Evolutionary conservation across 2,329 filamentous ascomycete species (phyloP).

Genomic region (Venturia nashicola): DNA sequence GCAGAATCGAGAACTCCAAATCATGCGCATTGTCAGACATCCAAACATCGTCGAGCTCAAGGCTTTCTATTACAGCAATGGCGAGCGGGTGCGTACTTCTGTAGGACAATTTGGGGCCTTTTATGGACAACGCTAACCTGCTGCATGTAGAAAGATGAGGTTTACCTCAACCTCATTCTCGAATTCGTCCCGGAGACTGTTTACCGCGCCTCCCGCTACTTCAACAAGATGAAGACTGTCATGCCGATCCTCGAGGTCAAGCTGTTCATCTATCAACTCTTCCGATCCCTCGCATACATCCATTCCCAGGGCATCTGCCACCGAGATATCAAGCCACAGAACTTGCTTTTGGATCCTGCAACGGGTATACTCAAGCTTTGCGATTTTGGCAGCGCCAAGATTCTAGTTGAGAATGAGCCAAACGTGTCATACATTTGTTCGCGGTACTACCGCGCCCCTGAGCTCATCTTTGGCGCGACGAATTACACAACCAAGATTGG

Average conservation of each 20-base stretch:
- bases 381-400: conserved; percentile 98
- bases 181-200: conserved; percentile 98
- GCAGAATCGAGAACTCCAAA: conserved; percentile 96
- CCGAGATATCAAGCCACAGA: conserved; percentile 98
- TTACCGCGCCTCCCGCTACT: conserved; percentile 94
- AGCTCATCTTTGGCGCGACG: conserved; percentile 95
- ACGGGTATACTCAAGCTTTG: conserved; percentile 93
- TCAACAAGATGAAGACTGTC: conserved; percentile 99
- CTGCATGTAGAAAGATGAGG: conserved; percentile 62
- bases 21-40: conserved; percentile 98
- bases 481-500: conserved; percentile 99
- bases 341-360: conserved; percentile 81
- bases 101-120: background rate
- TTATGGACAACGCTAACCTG: background rate
- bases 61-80: conserved; percentile 99
- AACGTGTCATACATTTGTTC: conserved; percentile 99
- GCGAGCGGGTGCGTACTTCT: conserved; percentile 65
- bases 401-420: conserved; percentile 94
- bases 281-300: conserved; percentile 95
- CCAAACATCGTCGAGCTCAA: conserved; percentile 98
- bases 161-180: conserved; percentile 95
- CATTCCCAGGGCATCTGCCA: conserved; percentile 99
- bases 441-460: conserved; percentile 93
- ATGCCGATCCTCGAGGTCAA: conserved; percentile 99
- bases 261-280: conserved; percentile 98